Percentiles rank a stretch among this genome's conserved stretches.
phyloP scores from a whole-genome alignment of 495 filamentous ascomycete genomes.

The Poronia punctata region DNA sequence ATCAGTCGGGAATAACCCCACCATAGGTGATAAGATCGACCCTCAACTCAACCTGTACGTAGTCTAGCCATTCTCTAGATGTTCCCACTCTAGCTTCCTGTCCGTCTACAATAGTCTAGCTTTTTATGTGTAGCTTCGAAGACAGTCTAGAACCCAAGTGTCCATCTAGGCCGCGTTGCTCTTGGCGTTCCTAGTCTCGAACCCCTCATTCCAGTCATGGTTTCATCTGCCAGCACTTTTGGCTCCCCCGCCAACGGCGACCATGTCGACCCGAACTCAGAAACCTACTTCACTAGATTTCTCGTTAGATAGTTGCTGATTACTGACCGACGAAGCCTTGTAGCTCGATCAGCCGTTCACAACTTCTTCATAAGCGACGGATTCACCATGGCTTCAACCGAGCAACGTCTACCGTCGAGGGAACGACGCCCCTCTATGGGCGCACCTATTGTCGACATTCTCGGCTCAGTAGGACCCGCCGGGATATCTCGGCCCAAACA shows the following conservation, averaged over 20 bases:
- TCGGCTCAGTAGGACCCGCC: conserved; percentile 70
- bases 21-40: conserved; percentile 2
- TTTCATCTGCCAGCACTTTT: too few relatives aligned
- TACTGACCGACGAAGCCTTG: neutral
- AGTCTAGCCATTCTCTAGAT: conserved; percentile 5
- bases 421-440: conserved; percentile 67
- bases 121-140: too few relatives aligned
- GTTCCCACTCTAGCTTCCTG: neutral
- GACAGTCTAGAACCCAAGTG: too few relatives aligned
- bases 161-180: too few relatives aligned
- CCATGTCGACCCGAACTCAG: too few relatives aligned
- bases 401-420: conserved; percentile 26
- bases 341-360: too few relatives aligned
- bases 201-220: conserved; percentile 8
- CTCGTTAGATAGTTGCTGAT: neutral
- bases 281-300: neutral
- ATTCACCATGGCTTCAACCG: conserved; percentile 28
- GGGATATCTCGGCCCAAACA: conserved; percentile 79
- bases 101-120: too few relatives aligned
- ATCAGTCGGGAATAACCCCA: conserved; percentile 4
- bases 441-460: conserved; percentile 73
- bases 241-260: too few relatives aligned
- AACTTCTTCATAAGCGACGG: too few relatives aligned
- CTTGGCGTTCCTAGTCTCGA: too few relatives aligned
- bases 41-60: conserved; percentile 1